A percentile compares a stretch with the other conserved stretches of the same genome.
Conservation (phyloP, 2,329 filamentous ascomycete genomes). For the Venturia oleaginea region DNA sequence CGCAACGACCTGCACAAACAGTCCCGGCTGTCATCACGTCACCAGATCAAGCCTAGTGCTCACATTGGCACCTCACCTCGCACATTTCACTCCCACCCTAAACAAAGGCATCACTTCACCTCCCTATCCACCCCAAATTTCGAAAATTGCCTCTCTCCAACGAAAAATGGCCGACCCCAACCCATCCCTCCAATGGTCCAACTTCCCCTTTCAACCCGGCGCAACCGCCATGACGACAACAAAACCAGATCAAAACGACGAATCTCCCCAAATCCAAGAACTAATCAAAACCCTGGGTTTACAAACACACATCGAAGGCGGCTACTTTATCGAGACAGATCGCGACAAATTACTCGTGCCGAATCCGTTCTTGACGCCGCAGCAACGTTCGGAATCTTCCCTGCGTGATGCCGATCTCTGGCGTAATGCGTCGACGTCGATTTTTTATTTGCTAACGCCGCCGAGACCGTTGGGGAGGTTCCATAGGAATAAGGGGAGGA, state of each 20-base stretch:
- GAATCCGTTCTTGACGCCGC: constrained; percentile 38
- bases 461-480: constrained; percentile 48
- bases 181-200: constrained; percentile 19
- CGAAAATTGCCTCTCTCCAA: neutral
- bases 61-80: neutral
- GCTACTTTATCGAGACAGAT: constrained; percentile 57
- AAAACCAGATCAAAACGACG: constrained; percentile 17
- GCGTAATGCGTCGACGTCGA: constrained; percentile 50
- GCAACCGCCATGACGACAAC: constrained; percentile 14
- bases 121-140: neutral
- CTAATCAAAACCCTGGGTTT: constrained; percentile 41
- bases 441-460: constrained; percentile 56
- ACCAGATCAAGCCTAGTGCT: neutral
- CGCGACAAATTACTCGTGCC: constrained; percentile 42
- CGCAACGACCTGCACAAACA: neutral
- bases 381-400: constrained; percentile 18
- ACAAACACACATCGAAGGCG: constrained; percentile 51
- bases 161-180: constrained; percentile 17
- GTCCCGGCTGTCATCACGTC: neutral
- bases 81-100: neutral
- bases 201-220: neutral
- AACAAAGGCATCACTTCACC: neutral
- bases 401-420: constrained; percentile 29
- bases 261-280: constrained; percentile 26
- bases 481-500: constrained; percentile 53